Conservation (phyloP, 2,329 filamentous ascomycete genomes). For the Cercospora zeina region DNA sequence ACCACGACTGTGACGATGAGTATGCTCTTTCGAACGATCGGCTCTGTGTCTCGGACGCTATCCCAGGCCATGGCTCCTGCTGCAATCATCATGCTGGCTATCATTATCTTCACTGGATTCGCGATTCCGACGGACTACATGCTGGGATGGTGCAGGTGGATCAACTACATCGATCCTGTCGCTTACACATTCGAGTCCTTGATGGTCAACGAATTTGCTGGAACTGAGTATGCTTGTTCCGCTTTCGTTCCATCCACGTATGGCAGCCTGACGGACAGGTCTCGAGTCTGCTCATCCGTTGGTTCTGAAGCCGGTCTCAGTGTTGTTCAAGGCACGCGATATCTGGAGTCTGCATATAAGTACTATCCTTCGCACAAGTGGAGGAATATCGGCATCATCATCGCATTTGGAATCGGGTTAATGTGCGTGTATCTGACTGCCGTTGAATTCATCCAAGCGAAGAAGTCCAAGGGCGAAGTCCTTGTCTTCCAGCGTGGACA, state of each 20-base stretch:
- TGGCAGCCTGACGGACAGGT: conserved; percentile 33
- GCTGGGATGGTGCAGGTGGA: conserved; percentile 79
- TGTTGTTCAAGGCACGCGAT: conserved; percentile 45
- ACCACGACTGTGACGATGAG: conserved; percentile 74
- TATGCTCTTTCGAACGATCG: conserved; percentile 82
- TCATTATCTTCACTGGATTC: conserved; percentile 70
- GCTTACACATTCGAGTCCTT: conserved; percentile 78
- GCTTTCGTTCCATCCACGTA: conserved; percentile 49
- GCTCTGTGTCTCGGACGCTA: conserved; percentile 69
- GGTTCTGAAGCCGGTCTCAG: conserved; percentile 45
- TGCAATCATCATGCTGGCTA: conserved; percentile 61
- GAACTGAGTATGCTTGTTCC: conserved; percentile 58
- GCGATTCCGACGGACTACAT: conserved; percentile 61
- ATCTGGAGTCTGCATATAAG: conserved; percentile 38
- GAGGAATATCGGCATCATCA: conserved; percentile 51
- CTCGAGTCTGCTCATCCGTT: conserved; percentile 46
- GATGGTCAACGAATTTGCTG: conserved; percentile 70
- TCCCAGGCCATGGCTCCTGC: conserved; percentile 59
- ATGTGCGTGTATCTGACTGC: conserved; percentile 48
- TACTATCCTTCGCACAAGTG: conserved; percentile 48
- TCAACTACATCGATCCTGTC: conserved; percentile 77
- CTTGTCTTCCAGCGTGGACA: conserved; percentile 53
- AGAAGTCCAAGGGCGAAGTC: conserved; percentile 56
- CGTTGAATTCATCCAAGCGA: conserved; percentile 50
- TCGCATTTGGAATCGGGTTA: conserved; percentile 48